Evolutionary conservation across 305 asterid species (phyloP).

Genomic region (Fraxinus latifolia): DNA sequence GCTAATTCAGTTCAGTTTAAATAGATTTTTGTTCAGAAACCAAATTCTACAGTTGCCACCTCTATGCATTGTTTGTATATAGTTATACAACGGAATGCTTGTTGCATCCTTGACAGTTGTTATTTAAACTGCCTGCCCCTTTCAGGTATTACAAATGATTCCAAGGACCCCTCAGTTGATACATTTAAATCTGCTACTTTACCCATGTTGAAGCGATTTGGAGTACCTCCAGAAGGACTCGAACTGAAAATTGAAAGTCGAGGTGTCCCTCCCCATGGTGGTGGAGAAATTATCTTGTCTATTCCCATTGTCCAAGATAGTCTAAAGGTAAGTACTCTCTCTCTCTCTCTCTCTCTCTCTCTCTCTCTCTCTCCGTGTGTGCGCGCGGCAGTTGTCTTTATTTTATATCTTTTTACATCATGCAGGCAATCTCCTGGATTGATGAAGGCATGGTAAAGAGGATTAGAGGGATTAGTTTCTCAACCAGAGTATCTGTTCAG

Average conservation of each 20-base stretch:
- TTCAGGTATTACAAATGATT: conserved; percentile 82
- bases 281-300: conserved; percentile 76
- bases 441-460: conserved; percentile 96
- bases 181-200: conserved; percentile 68
- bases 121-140: not conserved
- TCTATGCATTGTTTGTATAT: not conserved
- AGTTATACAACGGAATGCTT: not conserved
- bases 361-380: not conserved
- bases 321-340: conserved; percentile 43
- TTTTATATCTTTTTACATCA: conserved; percentile 8
- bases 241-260: conserved; percentile 68
- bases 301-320: conserved; percentile 62
- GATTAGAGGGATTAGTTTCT: conserved; percentile 78
- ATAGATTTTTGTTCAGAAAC: not conserved
- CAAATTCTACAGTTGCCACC: not conserved
- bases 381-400: not conserved
- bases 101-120: not conserved
- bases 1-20: not conserved
- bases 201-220: conserved; percentile 72
- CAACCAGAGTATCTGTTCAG: conserved; percentile 76
- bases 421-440: conserved; percentile 76
- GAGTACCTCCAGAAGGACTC: conserved; percentile 70
- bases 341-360: not conserved
- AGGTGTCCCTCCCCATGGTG: conserved; percentile 89
- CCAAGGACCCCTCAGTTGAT: conserved; percentile 86